A percentile compares a stretch with the other conserved stretches of the same genome.
Evolutionary conservation across 768 basidiomycete species (phyloP).

Genomic region (Lanmaoa rubissima): DNA sequence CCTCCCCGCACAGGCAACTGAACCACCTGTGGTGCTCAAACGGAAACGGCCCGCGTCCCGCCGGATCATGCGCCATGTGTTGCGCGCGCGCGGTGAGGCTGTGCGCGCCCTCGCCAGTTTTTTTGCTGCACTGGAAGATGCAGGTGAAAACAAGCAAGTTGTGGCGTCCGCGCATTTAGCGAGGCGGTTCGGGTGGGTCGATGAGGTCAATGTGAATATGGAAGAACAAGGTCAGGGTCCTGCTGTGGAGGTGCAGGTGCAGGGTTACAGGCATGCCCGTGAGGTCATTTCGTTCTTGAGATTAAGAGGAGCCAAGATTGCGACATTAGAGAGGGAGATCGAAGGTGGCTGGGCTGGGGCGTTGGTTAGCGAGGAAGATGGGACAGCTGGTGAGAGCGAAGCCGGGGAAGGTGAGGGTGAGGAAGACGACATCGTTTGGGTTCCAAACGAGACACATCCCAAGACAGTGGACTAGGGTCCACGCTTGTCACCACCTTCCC

Average conservation of each 20-base stretch:
- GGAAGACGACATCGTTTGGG: slow-evolving; percentile 35
- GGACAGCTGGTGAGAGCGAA: slow-evolving; percentile 24
- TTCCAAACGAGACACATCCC: slow-evolving; percentile 17
- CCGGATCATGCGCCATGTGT: slow-evolving; percentile 83
- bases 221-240: slow-evolving; percentile 27
- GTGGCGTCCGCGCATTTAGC: slow-evolving; percentile 51
- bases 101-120: slow-evolving; percentile 70
- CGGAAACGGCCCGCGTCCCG: slow-evolving; percentile 65
- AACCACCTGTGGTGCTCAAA: slow-evolving; percentile 38
- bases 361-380: slow-evolving; percentile 54
- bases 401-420: slow-evolving; percentile 22
- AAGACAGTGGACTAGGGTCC: slow-evolving; percentile 15
- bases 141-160: slow-evolving; percentile 46
- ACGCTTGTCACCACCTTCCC: slow-evolving; percentile 7
- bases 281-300: slow-evolving; percentile 77
- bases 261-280: slow-evolving; percentile 61
- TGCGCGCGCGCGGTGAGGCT: slow-evolving; percentile 83
- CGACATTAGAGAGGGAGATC: slow-evolving; percentile 42
- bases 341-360: slow-evolving; percentile 69
- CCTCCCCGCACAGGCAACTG: slow-evolving; percentile 27
- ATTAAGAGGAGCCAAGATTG: slow-evolving; percentile 69
- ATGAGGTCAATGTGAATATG: slow-evolving; percentile 29
- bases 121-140: slow-evolving; percentile 60
- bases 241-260: slow-evolving; percentile 20
- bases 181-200: slow-evolving; percentile 38